These are phyloP conservation scores for Trichomonascaceae sp. DNA, from an alignment of 1,139 yeast species.

Conservation along the genomic window DNA sequence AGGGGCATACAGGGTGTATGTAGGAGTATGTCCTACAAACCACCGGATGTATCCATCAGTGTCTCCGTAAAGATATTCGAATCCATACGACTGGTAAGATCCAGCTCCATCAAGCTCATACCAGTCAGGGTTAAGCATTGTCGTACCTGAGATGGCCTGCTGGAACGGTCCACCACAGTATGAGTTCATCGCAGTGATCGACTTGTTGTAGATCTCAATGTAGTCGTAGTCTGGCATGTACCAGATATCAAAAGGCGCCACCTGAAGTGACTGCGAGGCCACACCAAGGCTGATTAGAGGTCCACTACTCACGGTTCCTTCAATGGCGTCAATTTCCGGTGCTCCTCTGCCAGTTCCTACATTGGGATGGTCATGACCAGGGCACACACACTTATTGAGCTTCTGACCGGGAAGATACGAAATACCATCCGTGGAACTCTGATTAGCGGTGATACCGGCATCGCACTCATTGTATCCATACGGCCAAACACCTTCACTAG, in stretches of 20 bases:
- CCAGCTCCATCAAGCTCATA: conserved; percentile 42
- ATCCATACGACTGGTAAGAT: conserved; percentile 60
- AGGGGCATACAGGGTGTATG: conserved; percentile 45
- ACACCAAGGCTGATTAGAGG: conserved; percentile 37
- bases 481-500: conserved; percentile 85
- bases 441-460: conserved; percentile 84
- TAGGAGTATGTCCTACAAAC: conserved; percentile 63
- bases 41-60: conserved; percentile 62
- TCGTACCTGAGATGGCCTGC: conserved; percentile 67
- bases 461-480: conserved; percentile 73
- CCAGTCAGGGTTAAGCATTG: conserved; percentile 64
- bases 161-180: conserved; percentile 79
- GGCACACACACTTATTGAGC: conserved; percentile 55
- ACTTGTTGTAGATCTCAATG: conserved; percentile 45
- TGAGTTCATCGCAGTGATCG: conserved; percentile 57
- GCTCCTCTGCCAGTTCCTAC: conserved; percentile 76
- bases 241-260: conserved; percentile 84
- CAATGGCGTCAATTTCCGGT: conserved; percentile 77
- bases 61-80: conserved; percentile 61
- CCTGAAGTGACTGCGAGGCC: conserved; percentile 70
- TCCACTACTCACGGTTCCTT: conserved; percentile 45
- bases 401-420: conserved; percentile 70
- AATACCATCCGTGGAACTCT: conserved; percentile 69
- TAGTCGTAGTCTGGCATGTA: conserved; percentile 68
- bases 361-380: conserved; percentile 68